These are phyloP conservation scores for Gypsophila paniculata DNA, from an alignment of 179 eudicot genomes.

Conservation along the genomic window DNA sequence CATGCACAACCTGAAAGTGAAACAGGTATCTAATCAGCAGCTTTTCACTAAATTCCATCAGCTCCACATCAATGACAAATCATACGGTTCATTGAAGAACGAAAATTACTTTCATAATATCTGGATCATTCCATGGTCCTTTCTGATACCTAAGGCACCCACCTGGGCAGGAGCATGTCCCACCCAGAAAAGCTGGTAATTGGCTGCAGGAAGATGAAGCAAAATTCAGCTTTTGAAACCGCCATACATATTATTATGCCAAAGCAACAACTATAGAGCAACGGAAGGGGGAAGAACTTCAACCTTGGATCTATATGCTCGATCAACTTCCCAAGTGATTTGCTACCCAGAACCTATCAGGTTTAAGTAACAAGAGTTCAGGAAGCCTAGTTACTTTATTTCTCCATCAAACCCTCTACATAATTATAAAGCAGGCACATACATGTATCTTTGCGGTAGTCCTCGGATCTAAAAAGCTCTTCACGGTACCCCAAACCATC, in stretches of 20 bases:
- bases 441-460: constrained; percentile 92
- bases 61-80: constrained; percentile 7
- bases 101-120: constrained; percentile 69
- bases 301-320: constrained; percentile 80
- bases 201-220: constrained; percentile 52
- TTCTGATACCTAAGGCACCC: constrained; percentile 86
- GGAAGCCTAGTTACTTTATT: constrained; percentile 8
- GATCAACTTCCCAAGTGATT: constrained; percentile 59
- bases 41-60: not conserved
- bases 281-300: constrained; percentile 19
- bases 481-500: constrained; percentile 70
- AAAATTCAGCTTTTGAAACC: constrained; percentile 24
- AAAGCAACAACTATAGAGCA: constrained; percentile 13
- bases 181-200: constrained; percentile 91
- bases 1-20: constrained; percentile 58
- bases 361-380: constrained; percentile 17
- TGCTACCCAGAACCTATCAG: constrained; percentile 77
- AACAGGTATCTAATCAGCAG: not conserved
- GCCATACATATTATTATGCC: constrained; percentile 7
- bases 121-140: constrained; percentile 96
- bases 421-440: constrained; percentile 17
- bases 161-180: constrained; percentile 78
- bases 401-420: constrained; percentile 12
- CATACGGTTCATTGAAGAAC: not conserved
- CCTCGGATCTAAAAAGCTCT: constrained; percentile 82